A percentile compares a stretch with the other conserved stretches of the same genome.
These are phyloP conservation scores for Allantophomopsis cytisporea DNA, from an alignment of 2,329 filamentous ascomycete species.

Conservation along the genomic window DNA sequence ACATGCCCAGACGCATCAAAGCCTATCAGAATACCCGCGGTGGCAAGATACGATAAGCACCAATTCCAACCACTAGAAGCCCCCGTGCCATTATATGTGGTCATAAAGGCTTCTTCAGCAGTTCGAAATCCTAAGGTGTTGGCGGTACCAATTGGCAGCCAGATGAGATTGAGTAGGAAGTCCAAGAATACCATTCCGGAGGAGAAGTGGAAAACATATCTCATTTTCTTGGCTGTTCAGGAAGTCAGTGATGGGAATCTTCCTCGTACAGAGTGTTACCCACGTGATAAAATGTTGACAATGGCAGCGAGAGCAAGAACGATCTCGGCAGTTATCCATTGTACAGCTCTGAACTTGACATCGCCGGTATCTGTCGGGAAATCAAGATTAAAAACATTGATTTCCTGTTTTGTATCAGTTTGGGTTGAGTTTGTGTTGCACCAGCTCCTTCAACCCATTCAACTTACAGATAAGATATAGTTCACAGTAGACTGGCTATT, in stretches of 20 bases:
- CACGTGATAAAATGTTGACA: conserved; percentile 35
- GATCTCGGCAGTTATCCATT: conserved; percentile 43
- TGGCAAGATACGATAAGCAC: conserved; percentile 16
- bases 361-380: conserved; percentile 36
- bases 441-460: too few species aligned
- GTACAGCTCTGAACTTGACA: conserved; percentile 44
- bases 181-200: conserved; percentile 25
- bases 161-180: conserved; percentile 30
- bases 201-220: conserved; percentile 26
- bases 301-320: conserved; percentile 33
- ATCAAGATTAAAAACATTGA: conserved; percentile 39
- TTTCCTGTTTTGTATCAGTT: conserved; percentile 25
- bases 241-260: too few species aligned
- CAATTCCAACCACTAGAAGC: conserved; percentile 14
- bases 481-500: too few species aligned
- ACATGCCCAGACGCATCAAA: conserved; percentile 18
- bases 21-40: conserved; percentile 15
- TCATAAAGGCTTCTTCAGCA: conserved; percentile 28
- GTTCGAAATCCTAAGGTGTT: conserved; percentile 28
- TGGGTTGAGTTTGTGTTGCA: too few species aligned
- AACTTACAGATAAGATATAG: not conserved
- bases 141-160: conserved; percentile 28
- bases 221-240: conserved; percentile 20
- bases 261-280: conserved; percentile 6
- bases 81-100: conserved; percentile 15